Percentiles rank a stretch among this genome's conserved stretches.
These are phyloP conservation scores for Verticillium albo-atrum DNA, from an alignment of 2,329 filamentous ascomycete genomes.

Conservation along the genomic window DNA sequence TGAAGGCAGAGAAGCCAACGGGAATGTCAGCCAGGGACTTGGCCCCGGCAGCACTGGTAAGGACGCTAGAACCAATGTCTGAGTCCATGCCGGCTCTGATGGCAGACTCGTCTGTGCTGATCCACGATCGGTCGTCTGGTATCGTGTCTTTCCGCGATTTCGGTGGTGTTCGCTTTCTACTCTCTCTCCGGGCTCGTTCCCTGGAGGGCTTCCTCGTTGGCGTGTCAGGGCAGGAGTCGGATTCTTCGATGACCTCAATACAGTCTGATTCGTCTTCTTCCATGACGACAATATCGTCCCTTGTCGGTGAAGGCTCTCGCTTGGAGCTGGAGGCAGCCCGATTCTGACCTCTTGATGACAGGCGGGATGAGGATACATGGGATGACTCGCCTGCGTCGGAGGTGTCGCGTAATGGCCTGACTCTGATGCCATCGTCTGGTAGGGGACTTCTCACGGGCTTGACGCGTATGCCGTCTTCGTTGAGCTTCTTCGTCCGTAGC, in stretches of 20 bases:
- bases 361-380: neutral
- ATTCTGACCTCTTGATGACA: slow-evolving; percentile 3
- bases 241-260: slow-evolving; percentile 28
- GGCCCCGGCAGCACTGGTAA: slow-evolving; percentile 21
- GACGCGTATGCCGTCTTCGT: slow-evolving; percentile 29
- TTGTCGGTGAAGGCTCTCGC: slow-evolving; percentile 5
- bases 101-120: slow-evolving; percentile 19
- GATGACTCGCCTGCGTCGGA: neutral
- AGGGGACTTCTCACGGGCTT: slow-evolving; percentile 13
- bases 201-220: slow-evolving; percentile 23
- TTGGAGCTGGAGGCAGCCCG: slow-evolving; percentile 16
- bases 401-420: slow-evolving; percentile 1
- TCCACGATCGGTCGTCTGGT: slow-evolving; percentile 20
- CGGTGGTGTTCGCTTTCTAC: slow-evolving; percentile 5
- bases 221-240: slow-evolving; percentile 29
- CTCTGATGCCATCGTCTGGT: slow-evolving; percentile 12
- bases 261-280: slow-evolving; percentile 15
- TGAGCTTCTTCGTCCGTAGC: slow-evolving; percentile 22
- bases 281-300: slow-evolving; percentile 22
- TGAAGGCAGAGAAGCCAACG: slow-evolving; percentile 63
- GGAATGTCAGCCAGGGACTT: slow-evolving; percentile 59
- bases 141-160: neutral
- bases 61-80: slow-evolving; percentile 33
- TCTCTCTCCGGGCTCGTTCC: slow-evolving; percentile 2
- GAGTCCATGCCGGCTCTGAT: slow-evolving; percentile 18